Base-by-base conservation (phyloP, 192 early-diverging fungal species). In the Thoreauomyces humboldtii region DNA sequence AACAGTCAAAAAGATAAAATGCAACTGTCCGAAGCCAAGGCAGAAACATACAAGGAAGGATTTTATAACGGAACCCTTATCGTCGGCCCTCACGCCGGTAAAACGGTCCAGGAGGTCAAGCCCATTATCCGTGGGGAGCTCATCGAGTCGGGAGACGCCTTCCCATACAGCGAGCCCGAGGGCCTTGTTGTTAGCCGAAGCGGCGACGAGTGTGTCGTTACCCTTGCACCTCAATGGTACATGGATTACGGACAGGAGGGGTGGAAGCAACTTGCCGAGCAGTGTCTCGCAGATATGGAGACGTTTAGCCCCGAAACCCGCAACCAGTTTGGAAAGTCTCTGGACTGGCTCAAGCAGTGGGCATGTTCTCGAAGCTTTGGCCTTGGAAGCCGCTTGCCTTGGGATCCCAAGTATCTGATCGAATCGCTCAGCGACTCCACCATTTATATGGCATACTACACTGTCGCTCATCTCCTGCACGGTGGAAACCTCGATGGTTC, bases 361-460 rank as follows among this genome's bases (percentile, higher is more conserved):
- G 97, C 97, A 1, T 99, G 97, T 71, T 93, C 91, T 37, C 80
- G 95, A 56, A 87, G 86, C 52, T 97, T 91, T 62, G 97, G 97
- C 36, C 84, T 99, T 52, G 97, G 97, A 51, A 87, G 83, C 61
- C 88, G 81, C 55, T 74, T 99, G 51, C 97, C 97, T 11, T 98
- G 95, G 94, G 95, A 99, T 69, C 77, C 79, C 32, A 79, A 88
- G 64, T 93, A 84, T 76, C 76, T 99, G 70, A 93, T 99, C 61
- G 97, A 99, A 80, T 93, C 91, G 36, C 81, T 99, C 22, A 91
- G 88, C 17, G 97, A 99, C 71, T 99, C 97, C 19, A 99, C 97
- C 24, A 97, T 99, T 63, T 99, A 99, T 78, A 99, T 99, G 97
- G 92, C 97, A 31, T 99, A 98, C 84, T 99, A 99, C 83, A 97